Evolutionary conservation across 306 rosid species (phyloP), one percentile per base, ranked within the genome.

Genomic region (Quillaja saponaria): DNA sequence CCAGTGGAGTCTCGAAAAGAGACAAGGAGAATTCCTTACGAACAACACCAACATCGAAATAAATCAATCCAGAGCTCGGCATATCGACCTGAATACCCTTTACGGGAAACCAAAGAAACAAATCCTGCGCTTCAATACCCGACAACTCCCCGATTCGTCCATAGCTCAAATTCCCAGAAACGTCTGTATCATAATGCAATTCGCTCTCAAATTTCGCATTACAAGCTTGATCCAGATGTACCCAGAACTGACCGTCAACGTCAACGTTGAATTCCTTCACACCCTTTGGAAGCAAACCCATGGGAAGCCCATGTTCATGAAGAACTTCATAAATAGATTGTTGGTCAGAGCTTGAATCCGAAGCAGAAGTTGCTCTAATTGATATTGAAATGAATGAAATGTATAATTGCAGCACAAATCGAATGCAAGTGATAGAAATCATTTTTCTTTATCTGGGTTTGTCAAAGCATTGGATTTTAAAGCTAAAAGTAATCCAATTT

Each of bases 21-120:
- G 97, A 85, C 62, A 81, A 51, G 7, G 95, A 66, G 80, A 87
- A 91, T 58, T 80, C 85, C 76, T 87, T 87, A 39, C 8, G 61
- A 37, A 82, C 95, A 37, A 86, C 86, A 13, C 95, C 97, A 0
- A 91, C 96, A 52, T 87, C 87, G 46, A 91, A 87, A 76, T 87
- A 85, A 64, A 91, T 91, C 57, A 85, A 49, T 8, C 97, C 97
- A 6, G 97, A 67, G 66, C 78, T 85, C 0, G 97, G 97, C 7
- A 91, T 55, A 54, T 91, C 97, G n/a, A 91, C 95, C 12, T 86
- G 74, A 57, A 91, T 91, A 14, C 80, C 88, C 64, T 74, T 80
- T 14, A 91, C 97, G 5, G 70, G 78, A n/a, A 91, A 68, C 97
- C 97, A 87, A 20, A 91, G 87, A 61, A 91, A 91, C 10, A 91